Evolutionary conservation across 2,329 filamentous ascomycete genomes (phyloP).

Genomic region (Scedosporium apiospermum): DNA sequence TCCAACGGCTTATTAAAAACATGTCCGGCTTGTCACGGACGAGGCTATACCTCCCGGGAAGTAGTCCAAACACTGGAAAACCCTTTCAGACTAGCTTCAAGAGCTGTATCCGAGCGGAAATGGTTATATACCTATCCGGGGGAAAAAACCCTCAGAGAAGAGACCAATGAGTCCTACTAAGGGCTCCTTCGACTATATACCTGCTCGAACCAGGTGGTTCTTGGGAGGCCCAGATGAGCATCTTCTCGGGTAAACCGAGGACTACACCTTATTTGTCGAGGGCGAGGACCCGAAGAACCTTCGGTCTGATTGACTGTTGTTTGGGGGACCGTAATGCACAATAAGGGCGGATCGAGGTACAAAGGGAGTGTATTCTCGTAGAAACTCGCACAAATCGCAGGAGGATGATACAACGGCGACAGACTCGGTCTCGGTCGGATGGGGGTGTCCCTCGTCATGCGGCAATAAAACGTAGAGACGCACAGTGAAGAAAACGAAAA

Average conservation of each 20-base stretch:
- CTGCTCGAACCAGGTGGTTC: neutral
- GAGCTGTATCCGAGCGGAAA: too few species aligned
- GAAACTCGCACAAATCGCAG: too few species aligned
- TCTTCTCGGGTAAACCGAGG: neutral
- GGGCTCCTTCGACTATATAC: neutral
- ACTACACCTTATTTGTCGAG: neutral
- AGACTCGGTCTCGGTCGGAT: too few species aligned
- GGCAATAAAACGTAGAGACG: neutral
- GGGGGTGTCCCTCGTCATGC: too few species aligned
- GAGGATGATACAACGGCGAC: too few species aligned
- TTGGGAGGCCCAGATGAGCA: neutral
- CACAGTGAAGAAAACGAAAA: neutral
- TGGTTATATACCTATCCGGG: too few species aligned
- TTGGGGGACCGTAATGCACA: neutral
- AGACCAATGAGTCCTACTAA: neutral
- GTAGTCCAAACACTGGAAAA: neutral
- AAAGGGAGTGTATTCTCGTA: too few species aligned
- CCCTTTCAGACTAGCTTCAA: neutral
- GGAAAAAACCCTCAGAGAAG: neutral
- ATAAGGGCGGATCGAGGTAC: neutral
- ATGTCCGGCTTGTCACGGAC: neutral
- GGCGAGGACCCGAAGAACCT: neutral
- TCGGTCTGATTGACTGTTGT: neutral
- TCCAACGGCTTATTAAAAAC: neutral
- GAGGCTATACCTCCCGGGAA: neutral